Evolutionary conservation across 805 yeast species (phyloP), one percentile per base, ranked within the genome.

Genomic region (Nakazawaea anatomiae): DNA sequence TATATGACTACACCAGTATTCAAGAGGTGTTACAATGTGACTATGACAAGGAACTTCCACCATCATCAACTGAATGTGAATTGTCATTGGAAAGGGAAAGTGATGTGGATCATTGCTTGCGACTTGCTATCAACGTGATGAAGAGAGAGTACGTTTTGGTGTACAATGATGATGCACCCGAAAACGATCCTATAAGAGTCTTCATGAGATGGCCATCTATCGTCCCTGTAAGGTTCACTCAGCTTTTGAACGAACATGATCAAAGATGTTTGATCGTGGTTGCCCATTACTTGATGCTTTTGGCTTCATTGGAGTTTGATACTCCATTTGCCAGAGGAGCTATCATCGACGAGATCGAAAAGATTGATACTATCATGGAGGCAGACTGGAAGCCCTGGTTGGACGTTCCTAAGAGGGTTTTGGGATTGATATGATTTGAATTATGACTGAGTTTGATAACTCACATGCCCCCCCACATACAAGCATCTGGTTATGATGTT

Each of bases 201-300:
- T 12, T 50, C 30, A 29, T 42, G 30, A 45, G 52, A 32, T 50
- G 46, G 46, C 49, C 52, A 29, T 45, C 49, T 4, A 40, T 41
- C 5, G 29, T 45, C 12, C 39, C 52, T 6, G 39, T 14, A 4
- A 30, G 34, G 7, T 45, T 45, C 18, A 41, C 29, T 2, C 8
- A 18, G 9, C 27, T 46, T 25, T 31, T 50, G 11, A 42, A 34
- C 8, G 27, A 9, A 31, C 52, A 45, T 28, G 40, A 50, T 18
- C 44, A 27, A 14, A 40, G 46, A 30, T 10, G 32, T 25, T 46
- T 50, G 40, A 45, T 50, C 30, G 29, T 50, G 2, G 46, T 46
- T 25, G 52, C 50, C n/a, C 52, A 50, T 34, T 50, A 41, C 42
- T 14, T 50, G 31, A 30, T 28, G 18, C 18, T 50, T 8, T 41